Conservation (phyloP, 768 basidiomycete species). For the Collybia sp. region DNA sequence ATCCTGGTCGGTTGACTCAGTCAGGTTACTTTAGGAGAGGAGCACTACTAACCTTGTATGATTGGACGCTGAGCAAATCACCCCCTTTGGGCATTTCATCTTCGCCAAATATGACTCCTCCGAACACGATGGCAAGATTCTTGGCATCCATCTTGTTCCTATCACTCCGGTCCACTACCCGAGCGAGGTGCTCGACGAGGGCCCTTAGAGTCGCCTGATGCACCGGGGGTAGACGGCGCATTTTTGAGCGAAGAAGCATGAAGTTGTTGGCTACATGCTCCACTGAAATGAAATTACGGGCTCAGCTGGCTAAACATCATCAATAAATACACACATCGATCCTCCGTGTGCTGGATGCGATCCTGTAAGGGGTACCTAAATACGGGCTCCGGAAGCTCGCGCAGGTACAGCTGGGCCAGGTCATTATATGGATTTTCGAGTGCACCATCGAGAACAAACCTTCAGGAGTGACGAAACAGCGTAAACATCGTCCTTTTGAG, state of each 20-base stretch:
- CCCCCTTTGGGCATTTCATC: conserved; percentile 80
- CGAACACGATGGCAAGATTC: conserved; percentile 90
- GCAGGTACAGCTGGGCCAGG: conserved; percentile 58
- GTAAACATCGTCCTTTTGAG: conserved; percentile 69
- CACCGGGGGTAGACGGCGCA: conserved; percentile 75
- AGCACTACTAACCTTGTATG: conserved; percentile 52
- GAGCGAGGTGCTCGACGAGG: conserved; percentile 76
- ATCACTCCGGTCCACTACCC: conserved; percentile 59
- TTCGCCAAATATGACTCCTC: conserved; percentile 85
- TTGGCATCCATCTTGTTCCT: conserved; percentile 94
- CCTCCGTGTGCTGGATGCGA: conserved; percentile 75
- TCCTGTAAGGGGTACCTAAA: conserved; percentile 81
- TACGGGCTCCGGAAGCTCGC: conserved; percentile 86
- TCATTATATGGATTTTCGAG: neutral
- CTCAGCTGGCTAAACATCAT: neutral
- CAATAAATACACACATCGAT: conserved; percentile 48
- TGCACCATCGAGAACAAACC: conserved; percentile 32
- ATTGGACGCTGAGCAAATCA: conserved; percentile 73
- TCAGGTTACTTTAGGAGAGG: neutral
- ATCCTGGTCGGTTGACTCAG: conserved; percentile 22
- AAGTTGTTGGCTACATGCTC: conserved; percentile 71
- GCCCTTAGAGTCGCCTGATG: conserved; percentile 84
- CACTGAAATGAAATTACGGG: conserved; percentile 32
- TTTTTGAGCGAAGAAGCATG: conserved; percentile 77
- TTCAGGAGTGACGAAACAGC: conserved; percentile 84